Conservation (phyloP, 2,329 filamentous ascomycete species). For the Colletotrichum australisinense region DNA sequence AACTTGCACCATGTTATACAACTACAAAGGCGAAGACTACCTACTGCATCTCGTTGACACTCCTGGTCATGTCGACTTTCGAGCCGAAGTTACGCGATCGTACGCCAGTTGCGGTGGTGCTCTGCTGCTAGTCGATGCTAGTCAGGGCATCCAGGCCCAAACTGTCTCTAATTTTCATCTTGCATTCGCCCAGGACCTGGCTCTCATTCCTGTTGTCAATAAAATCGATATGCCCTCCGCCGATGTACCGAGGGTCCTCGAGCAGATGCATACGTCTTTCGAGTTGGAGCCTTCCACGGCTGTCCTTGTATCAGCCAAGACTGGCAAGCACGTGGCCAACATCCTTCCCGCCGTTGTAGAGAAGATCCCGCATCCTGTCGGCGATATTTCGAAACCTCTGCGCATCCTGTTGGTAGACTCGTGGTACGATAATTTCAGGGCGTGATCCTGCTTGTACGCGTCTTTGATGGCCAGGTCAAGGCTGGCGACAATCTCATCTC, state of each 20-base stretch:
- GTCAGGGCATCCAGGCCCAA: constrained; percentile 96
- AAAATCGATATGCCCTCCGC: constrained; percentile 95
- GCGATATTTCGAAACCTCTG: constrained; percentile 78
- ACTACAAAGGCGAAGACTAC: constrained; percentile 86
- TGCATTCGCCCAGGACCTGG: constrained; percentile 90
- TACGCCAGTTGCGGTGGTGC: constrained; percentile 97
- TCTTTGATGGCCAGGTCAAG: constrained; percentile 88
- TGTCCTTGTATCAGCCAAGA: constrained; percentile 88
- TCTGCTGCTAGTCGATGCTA: constrained; percentile 92
- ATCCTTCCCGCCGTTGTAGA: constrained; percentile 89
- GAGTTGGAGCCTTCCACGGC: constrained; percentile 83
- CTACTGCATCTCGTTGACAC: constrained; percentile 96
- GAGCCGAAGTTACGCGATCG: constrained; percentile 93
- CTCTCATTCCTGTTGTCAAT: constrained; percentile 92
- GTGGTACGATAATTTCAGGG: constrained; percentile 99
- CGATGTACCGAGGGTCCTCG: constrained; percentile 85
- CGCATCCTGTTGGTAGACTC: constrained; percentile 93
- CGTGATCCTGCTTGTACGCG: constrained; percentile 87
- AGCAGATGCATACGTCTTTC: constrained; percentile 87
- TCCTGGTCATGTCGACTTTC: constrained; percentile 96
- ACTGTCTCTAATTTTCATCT: constrained; percentile 99
- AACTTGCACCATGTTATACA: constrained; percentile 98
- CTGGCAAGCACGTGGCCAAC: constrained; percentile 86
- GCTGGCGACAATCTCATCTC: constrained; percentile 90
- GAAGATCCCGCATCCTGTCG: constrained; percentile 82